Evolutionary conservation across 2,329 filamentous ascomycete species (phyloP), one percentile per base, ranked within the genome.

Genomic region (Fusarium verticillioides): DNA sequence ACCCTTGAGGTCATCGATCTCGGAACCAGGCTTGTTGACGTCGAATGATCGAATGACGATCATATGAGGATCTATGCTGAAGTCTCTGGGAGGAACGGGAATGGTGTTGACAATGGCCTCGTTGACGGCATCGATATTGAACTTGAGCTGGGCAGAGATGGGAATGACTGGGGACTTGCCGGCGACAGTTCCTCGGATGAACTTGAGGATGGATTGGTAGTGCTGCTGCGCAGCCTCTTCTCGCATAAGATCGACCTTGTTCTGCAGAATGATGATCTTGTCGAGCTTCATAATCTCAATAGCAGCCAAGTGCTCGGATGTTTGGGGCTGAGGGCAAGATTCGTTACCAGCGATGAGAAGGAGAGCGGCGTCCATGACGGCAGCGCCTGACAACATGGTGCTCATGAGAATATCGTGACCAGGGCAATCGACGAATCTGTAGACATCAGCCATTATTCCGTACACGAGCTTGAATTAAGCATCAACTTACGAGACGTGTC

Each of bases 391-490:
- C 88, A 99, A 92, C 96, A 99, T 99, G 79, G 96, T 99, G 86
- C 96, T 98, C 96, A 99, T 99, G 83, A 99, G 95, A 95, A 99
- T 99, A 86, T 99, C 96, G 94, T 99, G 96, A 84, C 96, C 96
- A 64, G 96, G 96, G 88, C 96, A 98, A 85, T 98, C 96, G 77
- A 98, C 96, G 83, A 98, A 99, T 21, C 94, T 96, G 76, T 28
- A 53, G 50, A 28, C 47, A 59, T 78, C 61, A 80, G 75, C 54
- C 68, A 68, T n/a, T 40, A 43, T 44, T 50, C 65, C 46, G 30
- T 26, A 23, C 12, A 21, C 37, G n/a, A n/a, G 34, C 53, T 52
- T n/a, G 23, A 16, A 52, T 23, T 30, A 15, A 52, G 43, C 54
- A 36, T 47, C 23, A 58, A 89, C 93, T 89, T 87, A 96, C 92